Base-by-base conservation (phyloP, 495 filamentous ascomycete genomes). In the Xylaria telfairii region DNA sequence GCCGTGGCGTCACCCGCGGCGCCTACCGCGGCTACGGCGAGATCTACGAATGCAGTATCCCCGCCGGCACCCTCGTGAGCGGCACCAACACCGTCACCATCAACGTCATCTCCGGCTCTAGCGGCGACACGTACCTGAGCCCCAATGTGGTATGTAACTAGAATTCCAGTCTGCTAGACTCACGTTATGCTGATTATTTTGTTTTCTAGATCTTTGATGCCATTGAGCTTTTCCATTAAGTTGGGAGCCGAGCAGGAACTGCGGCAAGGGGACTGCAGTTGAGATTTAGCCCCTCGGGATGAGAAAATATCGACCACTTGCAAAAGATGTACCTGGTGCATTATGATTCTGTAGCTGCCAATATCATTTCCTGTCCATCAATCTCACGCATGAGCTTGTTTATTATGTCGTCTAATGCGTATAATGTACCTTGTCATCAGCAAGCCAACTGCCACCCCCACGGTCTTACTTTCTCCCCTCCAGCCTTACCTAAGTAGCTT, bases 81-180 rank as follows among this genome's bases (percentile, higher is more conserved):
- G 87, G 87, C 2, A 69, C 54, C 0, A 89, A 89, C 59, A 88
- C 85, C 4, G 82, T 90, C 41, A 82, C 84, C 1, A 87, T 90
- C 71, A 82, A 69, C 53, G 82, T 85, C 41, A 78, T 82, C 21
- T 88, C 85, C 10, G 87, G 87, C 15, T 87, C 81, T 71, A 80
- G 79, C 5, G 86, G 87, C 1, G 77, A 78, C 53, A 69, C 71
- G 0, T 89, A 77, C 72, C 73, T 89, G 67, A 81, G 79, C 61
- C 87, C 87, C 7, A 89, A 87, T 70, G 79, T 88, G 65, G 84
- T 87, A 75, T 81, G 83, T 83, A 46, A 9, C 30, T 30, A 9
- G 0, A 21, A 19, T 13, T 9, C 1, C 32, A 41, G 8, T 3
- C 26, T 15, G 21, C n/a, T 30, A 9, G 39, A 26, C 62, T 41